phyloP scores from a whole-genome alignment of 1,139 yeast species.

The Debaryomyces psychrophilus region DNA sequence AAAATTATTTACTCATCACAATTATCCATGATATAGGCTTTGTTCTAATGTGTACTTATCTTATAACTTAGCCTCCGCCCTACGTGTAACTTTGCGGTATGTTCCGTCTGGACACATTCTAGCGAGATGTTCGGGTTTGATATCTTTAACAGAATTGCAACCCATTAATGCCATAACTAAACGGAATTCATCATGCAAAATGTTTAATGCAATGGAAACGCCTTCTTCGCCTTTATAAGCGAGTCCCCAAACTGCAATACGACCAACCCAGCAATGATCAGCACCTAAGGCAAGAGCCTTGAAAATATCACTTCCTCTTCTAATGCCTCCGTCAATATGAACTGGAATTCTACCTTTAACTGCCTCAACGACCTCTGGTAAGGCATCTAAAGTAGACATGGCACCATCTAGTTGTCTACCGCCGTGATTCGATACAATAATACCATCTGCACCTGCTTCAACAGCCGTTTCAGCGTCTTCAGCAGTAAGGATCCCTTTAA shows the following conservation, averaged over 20 bases:
- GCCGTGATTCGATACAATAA: conserved; percentile 52
- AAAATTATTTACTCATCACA: not conserved
- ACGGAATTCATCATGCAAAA: conserved; percentile 9
- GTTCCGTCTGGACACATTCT: conserved; percentile 6
- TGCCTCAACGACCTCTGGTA: conserved; percentile 35
- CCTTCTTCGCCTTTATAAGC: conserved; percentile 27
- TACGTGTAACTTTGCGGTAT: not conserved
- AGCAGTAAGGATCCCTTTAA: conserved; percentile 49
- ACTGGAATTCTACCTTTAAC: conserved; percentile 35
- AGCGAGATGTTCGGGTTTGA: conserved; percentile 7
- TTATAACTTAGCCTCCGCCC: conserved; percentile 1
- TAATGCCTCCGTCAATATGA: conserved; percentile 53
- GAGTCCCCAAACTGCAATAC: conserved; percentile 26
- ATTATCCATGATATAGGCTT: too few species aligned
- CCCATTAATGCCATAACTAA: conserved; percentile 10
- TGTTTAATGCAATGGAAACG: conserved; percentile 13
- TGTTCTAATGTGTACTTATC: not conserved
- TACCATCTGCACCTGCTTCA: conserved; percentile 42
- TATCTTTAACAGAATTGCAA: conserved; percentile 5
- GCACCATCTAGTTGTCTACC: conserved; percentile 51
- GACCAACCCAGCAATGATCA: conserved; percentile 30
- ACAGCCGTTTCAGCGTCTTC: conserved; percentile 49
- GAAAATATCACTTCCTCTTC: conserved; percentile 50
- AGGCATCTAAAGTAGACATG: conserved; percentile 38
- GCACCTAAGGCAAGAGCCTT: conserved; percentile 56